These are phyloP conservation scores for Arachis monticola DNA, from an alignment of 331 rosid species.

Conservation along the genomic window DNA sequence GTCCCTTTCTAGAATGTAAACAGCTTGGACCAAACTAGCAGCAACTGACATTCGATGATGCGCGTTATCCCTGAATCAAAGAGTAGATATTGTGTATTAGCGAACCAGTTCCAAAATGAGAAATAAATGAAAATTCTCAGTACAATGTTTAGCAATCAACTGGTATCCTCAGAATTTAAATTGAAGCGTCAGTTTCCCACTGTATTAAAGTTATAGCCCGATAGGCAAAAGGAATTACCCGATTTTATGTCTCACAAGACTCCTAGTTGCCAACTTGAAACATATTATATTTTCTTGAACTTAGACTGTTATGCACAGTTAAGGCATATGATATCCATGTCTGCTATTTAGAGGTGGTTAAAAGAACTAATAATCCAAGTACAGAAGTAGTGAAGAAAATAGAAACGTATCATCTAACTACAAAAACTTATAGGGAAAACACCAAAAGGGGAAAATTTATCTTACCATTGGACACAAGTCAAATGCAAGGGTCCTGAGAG, in stretches of 20 bases:
- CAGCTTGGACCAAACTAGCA: conserved; percentile 92
- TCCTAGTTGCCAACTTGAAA: too few relatives aligned
- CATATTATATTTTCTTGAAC: too few relatives aligned
- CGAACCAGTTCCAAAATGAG: too few relatives aligned
- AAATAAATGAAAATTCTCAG: too few relatives aligned
- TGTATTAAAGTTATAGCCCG: too few relatives aligned
- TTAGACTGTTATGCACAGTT: too few relatives aligned
- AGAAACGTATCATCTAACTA: conserved; percentile 4
- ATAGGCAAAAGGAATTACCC: conserved; percentile 11
- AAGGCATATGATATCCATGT: not conserved
- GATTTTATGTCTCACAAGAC: not conserved
- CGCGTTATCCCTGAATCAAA: conserved; percentile 67
- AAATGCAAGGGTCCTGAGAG: conserved; percentile 87
- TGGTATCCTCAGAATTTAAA: too few relatives aligned
- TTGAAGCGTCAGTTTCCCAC: too few relatives aligned
- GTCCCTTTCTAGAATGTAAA: conserved; percentile 83
- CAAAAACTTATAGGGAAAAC: not conserved
- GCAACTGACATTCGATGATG: conserved; percentile 80
- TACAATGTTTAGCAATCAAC: too few relatives aligned
- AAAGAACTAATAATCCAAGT: too few relatives aligned
- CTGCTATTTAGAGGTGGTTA: not conserved
- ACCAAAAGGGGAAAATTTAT: not conserved
- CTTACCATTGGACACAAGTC: conserved; percentile 78
- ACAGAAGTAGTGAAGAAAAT: too few relatives aligned
- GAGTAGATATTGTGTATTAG: too few relatives aligned